Conservation (phyloP, 2,329 filamentous ascomycete genomes). For the Verticillium dahliae region DNA sequence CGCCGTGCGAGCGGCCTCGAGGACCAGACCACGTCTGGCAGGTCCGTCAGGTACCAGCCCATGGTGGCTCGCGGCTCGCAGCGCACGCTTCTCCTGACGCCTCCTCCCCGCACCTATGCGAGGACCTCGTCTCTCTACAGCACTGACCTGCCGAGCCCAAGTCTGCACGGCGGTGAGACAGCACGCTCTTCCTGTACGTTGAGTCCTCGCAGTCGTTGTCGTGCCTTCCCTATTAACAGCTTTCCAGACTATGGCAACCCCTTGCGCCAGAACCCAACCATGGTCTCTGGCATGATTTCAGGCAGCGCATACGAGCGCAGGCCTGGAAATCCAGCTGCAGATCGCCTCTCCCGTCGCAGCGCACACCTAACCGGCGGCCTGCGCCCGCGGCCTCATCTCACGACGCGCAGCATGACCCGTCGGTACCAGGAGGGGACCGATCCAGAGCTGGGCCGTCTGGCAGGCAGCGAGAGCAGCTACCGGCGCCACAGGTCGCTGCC, state of each 20-base stretch:
- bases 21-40: constrained; percentile 11
- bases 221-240: background rate
- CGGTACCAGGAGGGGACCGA: background rate
- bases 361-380: background rate
- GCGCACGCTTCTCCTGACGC: background rate
- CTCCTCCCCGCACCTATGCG: background rate
- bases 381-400: background rate
- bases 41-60: background rate
- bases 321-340: background rate
- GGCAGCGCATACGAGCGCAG: background rate
- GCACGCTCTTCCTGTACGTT: background rate
- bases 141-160: background rate
- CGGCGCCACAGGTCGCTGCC: background rate
- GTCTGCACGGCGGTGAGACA: background rate
- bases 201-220: too few relatives aligned
- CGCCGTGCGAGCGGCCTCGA: constrained; percentile 11
- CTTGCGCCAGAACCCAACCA: background rate
- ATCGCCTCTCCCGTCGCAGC: background rate
- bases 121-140: background rate
- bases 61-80: background rate
- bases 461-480: background rate
- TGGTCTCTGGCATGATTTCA: background rate
- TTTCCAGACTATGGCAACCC: background rate
- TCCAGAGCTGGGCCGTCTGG: background rate
- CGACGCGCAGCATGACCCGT: background rate